Evolutionary conservation across 768 basidiomycete species (phyloP).

Genomic region (Candolleomyces eurysporus): DNA sequence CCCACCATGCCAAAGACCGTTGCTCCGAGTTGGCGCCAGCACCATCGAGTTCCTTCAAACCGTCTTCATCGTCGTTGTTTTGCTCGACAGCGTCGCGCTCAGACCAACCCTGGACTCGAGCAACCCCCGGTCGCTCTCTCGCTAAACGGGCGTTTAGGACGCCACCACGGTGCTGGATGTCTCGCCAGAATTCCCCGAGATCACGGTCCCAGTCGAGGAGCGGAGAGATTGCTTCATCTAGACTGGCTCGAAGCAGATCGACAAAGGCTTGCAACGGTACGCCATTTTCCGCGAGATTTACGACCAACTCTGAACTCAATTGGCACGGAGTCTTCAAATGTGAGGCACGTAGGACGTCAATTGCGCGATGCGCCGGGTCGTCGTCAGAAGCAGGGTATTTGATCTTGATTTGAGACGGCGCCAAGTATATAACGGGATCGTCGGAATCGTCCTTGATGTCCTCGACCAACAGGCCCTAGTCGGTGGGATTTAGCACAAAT

Average conservation of each 20-base stretch:
- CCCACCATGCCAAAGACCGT: conserved; percentile 66
- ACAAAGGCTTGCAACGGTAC: conserved; percentile 44
- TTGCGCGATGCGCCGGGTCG: conserved; percentile 43
- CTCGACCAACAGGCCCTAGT: conserved; percentile 39
- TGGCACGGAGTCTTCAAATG: conserved; percentile 43
- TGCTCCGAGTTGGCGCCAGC: conserved; percentile 18
- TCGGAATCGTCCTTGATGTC: conserved; percentile 28
- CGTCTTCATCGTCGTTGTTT: conserved; percentile 35
- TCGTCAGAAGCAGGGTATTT: conserved; percentile 27
- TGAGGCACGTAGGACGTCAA: conserved; percentile 55
- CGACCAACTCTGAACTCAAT: conserved; percentile 56
- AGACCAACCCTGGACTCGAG: conserved; percentile 43
- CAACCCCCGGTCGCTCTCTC: conserved; percentile 34
- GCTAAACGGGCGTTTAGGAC: conserved; percentile 39
- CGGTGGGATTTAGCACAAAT: not conserved
- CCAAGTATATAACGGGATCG: conserved; percentile 24
- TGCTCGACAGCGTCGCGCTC: conserved; percentile 35
- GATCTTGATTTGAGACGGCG: conserved; percentile 48
- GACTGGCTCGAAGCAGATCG: conserved; percentile 31
- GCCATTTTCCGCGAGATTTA: conserved; percentile 65
- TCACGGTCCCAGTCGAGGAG: conserved; percentile 44
- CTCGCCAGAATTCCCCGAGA: conserved; percentile 38
- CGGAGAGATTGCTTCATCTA: conserved; percentile 33
- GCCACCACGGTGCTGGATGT: conserved; percentile 37
- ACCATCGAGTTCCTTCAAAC: conserved; percentile 26